These are phyloP conservation scores for Capronia coronata DNA, from an alignment of 2,329 filamentous ascomycete genomes.

Conservation along the genomic window DNA sequence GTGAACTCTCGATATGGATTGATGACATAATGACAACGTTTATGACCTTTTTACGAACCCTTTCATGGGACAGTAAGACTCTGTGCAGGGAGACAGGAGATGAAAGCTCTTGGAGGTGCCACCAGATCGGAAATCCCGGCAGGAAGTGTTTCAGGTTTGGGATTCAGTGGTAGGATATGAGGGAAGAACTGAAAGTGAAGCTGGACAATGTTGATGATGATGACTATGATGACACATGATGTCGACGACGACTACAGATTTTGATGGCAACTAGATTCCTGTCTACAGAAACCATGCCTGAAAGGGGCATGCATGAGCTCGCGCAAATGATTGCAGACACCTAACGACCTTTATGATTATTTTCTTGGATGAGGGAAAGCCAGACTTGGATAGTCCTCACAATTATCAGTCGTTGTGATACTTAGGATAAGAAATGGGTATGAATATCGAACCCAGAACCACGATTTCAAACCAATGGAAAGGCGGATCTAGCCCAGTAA, in stretches of 20 bases:
- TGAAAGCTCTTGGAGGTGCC: background rate
- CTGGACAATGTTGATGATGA: background rate
- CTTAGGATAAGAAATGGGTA: too few species aligned
- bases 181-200: background rate
- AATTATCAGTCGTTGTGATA: too few species aligned
- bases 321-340: background rate
- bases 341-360: background rate
- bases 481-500: too few species aligned
- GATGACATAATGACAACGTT: background rate
- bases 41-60: background rate
- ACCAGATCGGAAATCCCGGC: background rate
- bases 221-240: background rate
- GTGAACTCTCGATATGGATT: slow-evolving; percentile 5
- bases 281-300: background rate
- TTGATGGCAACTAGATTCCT: background rate
- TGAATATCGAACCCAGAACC: too few species aligned
- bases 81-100: background rate
- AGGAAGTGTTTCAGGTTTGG: background rate
- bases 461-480: too few species aligned
- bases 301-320: background rate
- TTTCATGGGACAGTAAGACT: background rate
- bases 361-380: background rate
- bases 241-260: background rate
- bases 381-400: too few species aligned
- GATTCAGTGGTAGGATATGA: background rate